Conservation (phyloP, 2,329 filamentous ascomycete genomes). For the Fusarium duplospermum region DNA sequence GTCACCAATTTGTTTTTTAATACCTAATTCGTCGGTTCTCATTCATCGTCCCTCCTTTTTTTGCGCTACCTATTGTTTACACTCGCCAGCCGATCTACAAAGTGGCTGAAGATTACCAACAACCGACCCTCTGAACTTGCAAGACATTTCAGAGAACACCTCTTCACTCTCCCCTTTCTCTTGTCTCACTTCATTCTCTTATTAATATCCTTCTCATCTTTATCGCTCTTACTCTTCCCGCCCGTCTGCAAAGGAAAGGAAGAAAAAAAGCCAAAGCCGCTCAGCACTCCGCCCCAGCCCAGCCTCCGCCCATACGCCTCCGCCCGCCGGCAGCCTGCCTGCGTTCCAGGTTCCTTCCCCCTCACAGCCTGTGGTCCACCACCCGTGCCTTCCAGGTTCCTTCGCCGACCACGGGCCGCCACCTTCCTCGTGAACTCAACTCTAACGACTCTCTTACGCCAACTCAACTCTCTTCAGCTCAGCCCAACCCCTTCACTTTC, state of each 20-base stretch:
- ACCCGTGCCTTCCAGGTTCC: conserved; percentile 25
- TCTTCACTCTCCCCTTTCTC: conserved; percentile 31
- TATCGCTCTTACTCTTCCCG: background rate
- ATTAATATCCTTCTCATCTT: conserved; percentile 2
- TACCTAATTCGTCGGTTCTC: background rate
- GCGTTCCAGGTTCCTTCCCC: conserved; percentile 34
- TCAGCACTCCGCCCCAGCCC: conserved; percentile 13
- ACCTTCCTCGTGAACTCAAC: conserved; percentile 35
- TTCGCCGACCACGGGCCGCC: conserved; percentile 33
- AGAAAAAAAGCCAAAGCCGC: background rate
- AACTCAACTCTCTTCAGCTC: conserved; percentile 17
- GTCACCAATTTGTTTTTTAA: background rate
- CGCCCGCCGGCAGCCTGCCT: conserved; percentile 28
- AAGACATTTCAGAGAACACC: conserved; percentile 30
- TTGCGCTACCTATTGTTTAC: conserved; percentile 21
- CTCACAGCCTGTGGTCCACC: conserved; percentile 34
- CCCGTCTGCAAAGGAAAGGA: background rate
- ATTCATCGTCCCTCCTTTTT: conserved; percentile 17
- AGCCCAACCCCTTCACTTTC: conserved; percentile 23
- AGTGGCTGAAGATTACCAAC: conserved; percentile 8
- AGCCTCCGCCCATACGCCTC: conserved; percentile 25
- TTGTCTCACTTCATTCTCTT: conserved; percentile 25
- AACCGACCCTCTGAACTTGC: conserved; percentile 7
- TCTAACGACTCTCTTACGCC: conserved; percentile 24
- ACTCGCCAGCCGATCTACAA: conserved; percentile 6